Evolutionary conservation across 208 protist genomes (phyloP), one percentile per base, ranked within the genome.

Genomic region (Crithidia bombi): DNA sequence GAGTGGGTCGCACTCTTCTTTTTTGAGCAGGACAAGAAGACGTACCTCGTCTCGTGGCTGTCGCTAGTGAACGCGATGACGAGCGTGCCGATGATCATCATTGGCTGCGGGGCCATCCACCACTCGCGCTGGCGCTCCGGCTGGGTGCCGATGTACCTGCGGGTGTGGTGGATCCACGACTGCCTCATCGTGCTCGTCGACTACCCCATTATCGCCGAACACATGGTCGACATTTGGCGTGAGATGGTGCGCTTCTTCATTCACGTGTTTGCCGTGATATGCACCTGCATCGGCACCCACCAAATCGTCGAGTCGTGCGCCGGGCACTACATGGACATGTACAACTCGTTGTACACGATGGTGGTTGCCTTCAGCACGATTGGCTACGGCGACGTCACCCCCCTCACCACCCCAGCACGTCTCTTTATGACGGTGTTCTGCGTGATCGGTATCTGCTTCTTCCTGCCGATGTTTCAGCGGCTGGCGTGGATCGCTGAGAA

Each of bases 121-220:
- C 62, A 86, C 59, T n/a, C 50, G 10, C 39, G n/a, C 6, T 94
- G 85, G 82, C 64, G 68, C 26, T 75, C 76, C 54, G 69, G 69
- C 28, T 94, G 89, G 86, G 83, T 94, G 51, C 89, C 89, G 6
- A 91, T 94, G 86, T 94, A 83, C 78, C 71, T 94, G 5, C 89
- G 89, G 14, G 86, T 94, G 51, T 94, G 89, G 86, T 90, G 89
- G 85, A 69, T 94, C 4, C 70, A 74, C 50, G 85, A 91, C 44
- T 87, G 81, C 65, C 43, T 94, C 36, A 57, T 67, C 32, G 59
- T 94, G 3, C 72, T 94, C 3, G 65, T 94, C 12, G 85, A 94
- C 70, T 94, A 91, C 66, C 81, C 77, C 36, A 83, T 87, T 54
- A 72, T 91, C 19, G 72, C 83, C 14, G 47, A 59, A 19, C 73